Base-by-base conservation (phyloP, 164 flowering plant species). In the Hamamelis virginiana region DNA sequence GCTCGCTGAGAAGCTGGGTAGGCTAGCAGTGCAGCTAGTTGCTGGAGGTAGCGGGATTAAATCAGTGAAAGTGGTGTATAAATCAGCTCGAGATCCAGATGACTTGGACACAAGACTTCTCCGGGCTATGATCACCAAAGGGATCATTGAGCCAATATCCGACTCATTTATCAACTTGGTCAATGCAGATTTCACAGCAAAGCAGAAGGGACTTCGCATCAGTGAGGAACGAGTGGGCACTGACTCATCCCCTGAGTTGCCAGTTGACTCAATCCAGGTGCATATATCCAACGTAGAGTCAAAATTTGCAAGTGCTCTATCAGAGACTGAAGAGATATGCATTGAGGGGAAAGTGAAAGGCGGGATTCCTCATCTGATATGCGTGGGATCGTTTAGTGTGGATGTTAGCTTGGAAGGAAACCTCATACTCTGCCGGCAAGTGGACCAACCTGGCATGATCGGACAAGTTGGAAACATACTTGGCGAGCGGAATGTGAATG, bases 121-220 rank as follows among this genome's bases (percentile, higher is more conserved):
- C 33, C 81, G 90, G 14, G 88, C 90, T 63, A 86, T 86, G 90
- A 71, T 84, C 67, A 84, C 79, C 0, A 84, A 86, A 43, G 90
- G 90, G 56, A 70, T 86, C 22, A 80, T 84, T 48, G 90, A 86
- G 68, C 88, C 90, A 3, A 81, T 84, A 51, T 84, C 90, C 9
- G 26, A 14, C 52, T 62, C 76, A 4, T 70, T 76, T 41, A 63
- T 86, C 50, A 86, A 86, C 75, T 68, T 86, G 33, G 85, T 86
- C 3, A 84, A 86, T 69, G 88, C 86, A 12, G 88, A 86, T 60
- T 86, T 76, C 82, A 81, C 76, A 0, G 90, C 90, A 26, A 86
- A 86, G 69, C 86, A 83, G 19, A 84, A 76, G 59, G 86, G 88
- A 9, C 82, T 86, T 1, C 76, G 82, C 27, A 80, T 86, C 18